These are phyloP conservation scores for Dictyophora rubrovolvata DNA, from an alignment of 768 basidiomycete species.

Conservation along the genomic window DNA sequence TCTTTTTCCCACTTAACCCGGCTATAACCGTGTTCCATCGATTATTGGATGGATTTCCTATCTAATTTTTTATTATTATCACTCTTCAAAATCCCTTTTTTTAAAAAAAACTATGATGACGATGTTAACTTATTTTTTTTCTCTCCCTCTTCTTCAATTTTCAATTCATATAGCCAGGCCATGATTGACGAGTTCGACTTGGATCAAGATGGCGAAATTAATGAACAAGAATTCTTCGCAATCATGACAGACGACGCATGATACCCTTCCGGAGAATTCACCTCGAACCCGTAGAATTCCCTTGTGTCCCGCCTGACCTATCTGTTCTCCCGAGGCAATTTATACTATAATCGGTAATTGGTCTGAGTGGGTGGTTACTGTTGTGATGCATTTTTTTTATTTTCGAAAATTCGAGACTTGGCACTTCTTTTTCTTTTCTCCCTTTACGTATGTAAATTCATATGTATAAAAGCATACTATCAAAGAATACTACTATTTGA, in stretches of 20 bases:
- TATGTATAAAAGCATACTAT: neutral
- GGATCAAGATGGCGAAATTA: slow-evolving; percentile 96
- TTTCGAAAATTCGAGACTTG: neutral
- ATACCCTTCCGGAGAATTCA: neutral
- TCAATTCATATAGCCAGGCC: slow-evolving; percentile 62
- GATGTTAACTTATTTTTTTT: slow-evolving; percentile 16
- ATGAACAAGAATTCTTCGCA: slow-evolving; percentile 89
- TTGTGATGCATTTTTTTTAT: neutral
- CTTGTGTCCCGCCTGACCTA: neutral
- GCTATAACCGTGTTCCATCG: neutral
- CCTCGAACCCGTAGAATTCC: neutral
- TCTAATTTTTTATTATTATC: neutral
- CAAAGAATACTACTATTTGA: slow-evolving; percentile 2
- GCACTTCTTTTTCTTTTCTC: too few relatives aligned
- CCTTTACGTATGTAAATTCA: neutral
- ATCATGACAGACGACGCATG: slow-evolving; percentile 93
- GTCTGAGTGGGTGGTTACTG: neutral
- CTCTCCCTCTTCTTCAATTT: slow-evolving; percentile 15
- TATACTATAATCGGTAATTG: neutral
- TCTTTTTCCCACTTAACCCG: neutral
- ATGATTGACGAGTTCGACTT: slow-evolving; percentile 99
- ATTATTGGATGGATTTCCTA: neutral
- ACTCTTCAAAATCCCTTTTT: neutral
- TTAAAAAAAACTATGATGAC: neutral
- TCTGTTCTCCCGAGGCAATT: neutral